phyloP scores from a whole-genome alignment of 2,329 filamentous ascomycete species.

The Herpotrichia juniperi region DNA sequence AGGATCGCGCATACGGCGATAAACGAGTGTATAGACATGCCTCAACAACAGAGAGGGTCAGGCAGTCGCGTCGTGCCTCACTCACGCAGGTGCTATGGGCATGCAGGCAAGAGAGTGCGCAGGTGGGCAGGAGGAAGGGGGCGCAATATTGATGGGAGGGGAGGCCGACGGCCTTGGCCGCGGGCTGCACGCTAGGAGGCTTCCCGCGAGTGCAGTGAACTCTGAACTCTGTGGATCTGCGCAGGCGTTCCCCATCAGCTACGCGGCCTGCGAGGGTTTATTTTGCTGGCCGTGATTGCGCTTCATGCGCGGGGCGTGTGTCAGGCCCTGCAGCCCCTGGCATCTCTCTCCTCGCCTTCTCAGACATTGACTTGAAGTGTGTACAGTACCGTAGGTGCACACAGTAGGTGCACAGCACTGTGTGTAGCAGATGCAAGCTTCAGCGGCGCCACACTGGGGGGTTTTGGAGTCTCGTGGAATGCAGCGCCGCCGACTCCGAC shows the following conservation, averaged over 20 bases:
- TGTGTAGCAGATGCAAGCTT: no score
- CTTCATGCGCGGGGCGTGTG: no score
- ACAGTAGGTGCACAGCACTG: no score
- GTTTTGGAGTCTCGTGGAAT: no score
- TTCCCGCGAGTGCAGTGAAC: background rate
- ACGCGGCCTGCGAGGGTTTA: background rate
- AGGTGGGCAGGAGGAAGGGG: background rate
- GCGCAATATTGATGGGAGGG: background rate
- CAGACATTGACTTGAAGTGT: no score
- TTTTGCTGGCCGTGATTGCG: background rate
- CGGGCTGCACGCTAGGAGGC: background rate
- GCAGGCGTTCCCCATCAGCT: background rate
- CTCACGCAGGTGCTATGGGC: background rate
- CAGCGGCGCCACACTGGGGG: no score
- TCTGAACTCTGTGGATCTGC: background rate
- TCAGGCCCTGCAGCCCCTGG: no score
- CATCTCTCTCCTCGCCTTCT: no score
- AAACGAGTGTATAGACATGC: slow-evolving; percentile 4
- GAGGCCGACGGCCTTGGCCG: background rate
- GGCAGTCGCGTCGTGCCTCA: background rate
- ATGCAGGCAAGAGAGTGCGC: background rate
- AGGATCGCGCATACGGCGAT: slow-evolving; percentile 15
- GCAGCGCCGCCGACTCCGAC: no score
- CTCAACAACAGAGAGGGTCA: background rate
- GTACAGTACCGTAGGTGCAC: no score